Evolutionary conservation across 768 basidiomycete species (phyloP).

Genomic region (Tulasnella sp.): DNA sequence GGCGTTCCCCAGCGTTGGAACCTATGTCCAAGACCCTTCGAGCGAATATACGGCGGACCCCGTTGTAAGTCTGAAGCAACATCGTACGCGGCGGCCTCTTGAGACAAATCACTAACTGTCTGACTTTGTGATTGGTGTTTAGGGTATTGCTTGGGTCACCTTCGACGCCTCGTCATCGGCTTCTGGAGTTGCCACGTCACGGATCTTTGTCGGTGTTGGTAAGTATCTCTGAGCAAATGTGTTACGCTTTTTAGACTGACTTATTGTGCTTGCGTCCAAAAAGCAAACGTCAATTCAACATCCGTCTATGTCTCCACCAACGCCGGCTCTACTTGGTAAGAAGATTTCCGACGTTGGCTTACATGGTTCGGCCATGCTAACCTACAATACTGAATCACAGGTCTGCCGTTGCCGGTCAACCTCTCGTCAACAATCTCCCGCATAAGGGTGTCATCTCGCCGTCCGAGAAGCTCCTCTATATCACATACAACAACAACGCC

Average conservation of each 20-base stretch:
- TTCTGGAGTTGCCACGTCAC: conserved; percentile 41
- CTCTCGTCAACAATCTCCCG: conserved; percentile 41
- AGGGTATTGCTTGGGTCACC: conserved; percentile 49
- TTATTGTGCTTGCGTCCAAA: no score
- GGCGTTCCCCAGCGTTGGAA: conserved; percentile 46
- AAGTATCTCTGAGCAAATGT: neutral
- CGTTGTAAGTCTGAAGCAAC: conserved; percentile 23
- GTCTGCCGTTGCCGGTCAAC: conserved; percentile 46
- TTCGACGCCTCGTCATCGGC: conserved; percentile 37
- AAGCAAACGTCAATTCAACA: conserved; percentile 39
- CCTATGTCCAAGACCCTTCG: conserved; percentile 36
- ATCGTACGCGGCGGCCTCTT: no score
- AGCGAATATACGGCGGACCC: conserved; percentile 3
- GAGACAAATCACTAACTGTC: conserved; percentile 25
- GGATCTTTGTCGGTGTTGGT: conserved; percentile 54
- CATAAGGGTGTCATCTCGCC: conserved; percentile 59
- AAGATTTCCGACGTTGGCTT: neutral
- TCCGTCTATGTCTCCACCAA: conserved; percentile 49
- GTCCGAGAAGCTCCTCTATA: conserved; percentile 43
- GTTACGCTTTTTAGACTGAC: no score
- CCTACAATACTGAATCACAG: conserved; percentile 21
- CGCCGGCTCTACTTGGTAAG: conserved; percentile 46
- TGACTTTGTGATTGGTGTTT: no score
- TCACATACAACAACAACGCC: conserved; percentile 52
- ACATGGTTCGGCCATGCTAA: neutral